Evolutionary conservation across 495 filamentous ascomycete genomes (phyloP), one percentile per base, ranked within the genome.

Genomic region (Xylaria palmicola): DNA sequence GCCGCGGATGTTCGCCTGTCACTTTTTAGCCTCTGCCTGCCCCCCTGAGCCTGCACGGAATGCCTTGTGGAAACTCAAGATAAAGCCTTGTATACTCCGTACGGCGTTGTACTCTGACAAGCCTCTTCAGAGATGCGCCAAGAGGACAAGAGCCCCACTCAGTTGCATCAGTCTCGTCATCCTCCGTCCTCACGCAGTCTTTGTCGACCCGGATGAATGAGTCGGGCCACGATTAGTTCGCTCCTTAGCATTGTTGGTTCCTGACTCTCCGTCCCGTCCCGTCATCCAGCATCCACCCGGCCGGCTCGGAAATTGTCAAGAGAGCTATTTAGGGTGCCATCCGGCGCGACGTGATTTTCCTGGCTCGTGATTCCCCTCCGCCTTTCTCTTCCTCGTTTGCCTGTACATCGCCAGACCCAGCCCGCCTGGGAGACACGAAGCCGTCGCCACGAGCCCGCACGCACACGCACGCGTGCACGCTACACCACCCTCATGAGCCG

Each of bases 401-500:
- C 19, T n/a, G 0, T 5, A 20, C 6, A 6, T 36, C 32, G 13
- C 32, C 2, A 34, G 15, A 10, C 29, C 34, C 48, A 51, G n/a
- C 17, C 17, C 29, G 2, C 48, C n/a, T n/a, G n/a, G 22, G 32
- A 27, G 17, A 43, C 37, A 22, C 29, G n/a, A 24, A 19, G 26
- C 19, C 36, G 41, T 5, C 34, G 47, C 15, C 36, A 26, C 17
- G 12, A 59, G 6, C 3, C n/a, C n/a, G n/a, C n/a, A n/a, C n/a
- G n/a, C n/a, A n/a, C n/a, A n/a, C n/a, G n/a, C n/a, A n/a, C n/a
- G n/a, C n/a, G n/a, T n/a, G 7, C 53, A 30, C 26, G 13, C 39
- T n/a, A 51, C 32, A 43, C 19, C 27, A 44, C 53, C 48, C 59
- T 34, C 43, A 51, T 58, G 55, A 61, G 59, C 58, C 19, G 39